Evolutionary conservation across 1,139 yeast genomes (phyloP), one percentile per base, ranked within the genome.

Genomic region (Candida freyschussii): DNA sequence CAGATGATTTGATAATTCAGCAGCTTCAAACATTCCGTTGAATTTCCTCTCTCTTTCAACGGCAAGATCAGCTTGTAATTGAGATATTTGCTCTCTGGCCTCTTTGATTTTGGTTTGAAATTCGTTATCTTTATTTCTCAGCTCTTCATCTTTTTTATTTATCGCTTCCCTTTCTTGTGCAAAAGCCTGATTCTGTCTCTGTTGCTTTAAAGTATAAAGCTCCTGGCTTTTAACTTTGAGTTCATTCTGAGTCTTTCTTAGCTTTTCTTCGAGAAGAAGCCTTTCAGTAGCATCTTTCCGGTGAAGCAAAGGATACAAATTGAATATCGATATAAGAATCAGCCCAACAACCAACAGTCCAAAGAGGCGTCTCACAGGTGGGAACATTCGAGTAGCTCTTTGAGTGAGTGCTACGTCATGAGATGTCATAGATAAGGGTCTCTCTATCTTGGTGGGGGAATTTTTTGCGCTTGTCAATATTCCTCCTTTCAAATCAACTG

Each of bases 141-240:
- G 26, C 27, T 33, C 27, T 4, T 33, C 36, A 7, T 20, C 5
- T 10, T 21, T 16, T 6, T 32, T 26, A 11, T 11, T 15, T 7
- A 12, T 13, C 7, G 9, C 20, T 15, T 7, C 10, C 25, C 26
- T 26, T 24, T 28, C 23, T 12, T 26, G 20, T 29, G 33, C 13
- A 33, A 17, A 33, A 19, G 11, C 24, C 26, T 10, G 26, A 22
- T 25, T 9, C 13, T 11, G 27, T 7, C 2, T 13, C 7, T 3
- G 30, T 25, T 27, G 33, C 13, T 27, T 30, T 10, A 34, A 12
- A 3, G 34, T 18, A 20, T 30, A 13, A 10, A 34, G 27, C 19
- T 34, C 27, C 17, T 34, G 34, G 16, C 22, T 25, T 9, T 32
- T 27, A 6, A 30, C 34, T 12, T 34, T 34, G 12, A 30, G 27